A percentile compares a stretch with the other conserved stretches of the same genome.
Conservation (phyloP, 2,329 filamentous ascomycete species). For the Bimuria novae-zelandiae region DNA sequence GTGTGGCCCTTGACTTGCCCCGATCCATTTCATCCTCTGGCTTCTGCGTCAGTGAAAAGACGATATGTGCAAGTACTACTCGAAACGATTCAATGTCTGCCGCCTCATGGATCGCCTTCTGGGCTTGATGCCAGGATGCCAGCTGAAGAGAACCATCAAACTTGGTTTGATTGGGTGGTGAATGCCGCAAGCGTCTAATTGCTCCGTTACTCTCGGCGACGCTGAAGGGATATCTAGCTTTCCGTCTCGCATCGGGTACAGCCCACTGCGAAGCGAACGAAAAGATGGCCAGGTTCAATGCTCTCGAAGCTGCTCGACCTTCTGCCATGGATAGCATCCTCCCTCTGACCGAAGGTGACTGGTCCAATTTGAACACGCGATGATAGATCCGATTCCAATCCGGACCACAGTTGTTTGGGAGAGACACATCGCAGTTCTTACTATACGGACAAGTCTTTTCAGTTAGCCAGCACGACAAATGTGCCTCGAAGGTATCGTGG, state of each 20-base stretch:
- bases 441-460: constrained; percentile 59
- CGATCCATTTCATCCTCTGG: constrained; percentile 34
- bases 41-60: constrained; percentile 53
- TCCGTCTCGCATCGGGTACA: constrained; percentile 33
- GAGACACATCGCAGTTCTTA: constrained; percentile 31
- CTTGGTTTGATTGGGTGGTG: constrained; percentile 12
- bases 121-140: constrained; percentile 50
- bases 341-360: constrained; percentile 47
- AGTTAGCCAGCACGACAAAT: constrained; percentile 59
- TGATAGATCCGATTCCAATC: constrained; percentile 58
- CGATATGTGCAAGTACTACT: constrained; percentile 51
- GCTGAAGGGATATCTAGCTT: constrained; percentile 36
- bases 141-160: constrained; percentile 47
- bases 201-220: constrained; percentile 11
- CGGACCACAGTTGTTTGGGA: constrained; percentile 44
- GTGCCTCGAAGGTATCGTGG: constrained; percentile 60
- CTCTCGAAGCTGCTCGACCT: constrained; percentile 51
- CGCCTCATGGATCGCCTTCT: constrained; percentile 44
- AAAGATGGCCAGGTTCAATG: constrained; percentile 56
- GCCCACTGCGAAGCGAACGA: constrained; percentile 60
- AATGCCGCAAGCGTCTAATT: constrained; percentile 15
- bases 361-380: constrained; percentile 56
- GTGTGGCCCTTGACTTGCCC: not conserved
- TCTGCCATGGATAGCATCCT: constrained; percentile 49
- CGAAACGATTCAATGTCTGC: constrained; percentile 52